Base-by-base conservation (phyloP, 352 stramenopile species). In the Globisporangium carolinianum region DNA sequence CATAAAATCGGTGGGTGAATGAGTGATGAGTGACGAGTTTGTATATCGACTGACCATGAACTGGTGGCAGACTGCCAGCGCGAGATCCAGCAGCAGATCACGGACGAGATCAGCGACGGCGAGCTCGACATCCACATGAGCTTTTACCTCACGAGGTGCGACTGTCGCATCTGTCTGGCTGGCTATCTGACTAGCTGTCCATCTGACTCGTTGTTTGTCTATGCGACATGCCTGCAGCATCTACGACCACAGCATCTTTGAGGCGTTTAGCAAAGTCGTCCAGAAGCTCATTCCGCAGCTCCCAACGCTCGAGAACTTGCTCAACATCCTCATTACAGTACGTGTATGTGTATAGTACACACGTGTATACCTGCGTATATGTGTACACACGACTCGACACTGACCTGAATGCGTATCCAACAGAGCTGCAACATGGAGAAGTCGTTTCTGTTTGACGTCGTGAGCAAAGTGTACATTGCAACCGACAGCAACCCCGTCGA, bases 401-500 rank as follows among this genome's bases (percentile, higher is more conserved):
- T 32, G 24, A 32, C 24, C 24, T 3, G 24, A 0, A 32, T 32
- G 24, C 24, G 24, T 32, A 32, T 32, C 24, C 24, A 88, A 11
- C 17, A 49, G 70, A 98, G 87, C 54, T 99, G 96, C 79, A 98
- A 97, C 63, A 98, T 99, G 92, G 97, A 99, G 63, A 99, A 99
- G 69, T 97, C 94, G 41, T 99, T 99, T 63, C 66, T 99, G 42
- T 98, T 98, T 63, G 96, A 99, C 72, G 96, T 99, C 10, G 93
- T 98, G n/a, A 98, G 87, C 75, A 98, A 99, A 68, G 80, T 99
- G 37, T 99, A 99, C 75, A 98, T 99, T 61, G 94, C 91, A 18
- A 99, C 97, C 8, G 97, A 99, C 70, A 97, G 92, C 57, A 98
- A 97, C 70, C 96, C 97, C 0, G 96, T 99, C 1, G 97, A 99